Evolutionary conservation across 1,139 yeast genomes (phyloP).

Genomic region (Nadsonia starkeyi-henricii): DNA sequence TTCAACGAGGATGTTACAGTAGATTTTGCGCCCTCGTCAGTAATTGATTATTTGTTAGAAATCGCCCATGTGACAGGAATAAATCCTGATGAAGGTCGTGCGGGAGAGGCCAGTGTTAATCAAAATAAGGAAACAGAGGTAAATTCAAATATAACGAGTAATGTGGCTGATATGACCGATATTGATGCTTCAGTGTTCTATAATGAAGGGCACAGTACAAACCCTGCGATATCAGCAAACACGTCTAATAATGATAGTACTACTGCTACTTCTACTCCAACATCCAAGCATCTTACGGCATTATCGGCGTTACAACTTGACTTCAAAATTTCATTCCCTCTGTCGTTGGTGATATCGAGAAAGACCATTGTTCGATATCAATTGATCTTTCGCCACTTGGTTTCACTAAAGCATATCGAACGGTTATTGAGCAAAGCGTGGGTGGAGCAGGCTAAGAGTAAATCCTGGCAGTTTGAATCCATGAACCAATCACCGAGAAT

Average conservation of each 20-base stretch:
- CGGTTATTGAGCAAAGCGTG: slow-evolving; percentile 52
- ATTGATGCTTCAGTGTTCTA: slow-evolving; percentile 8
- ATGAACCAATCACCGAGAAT: slow-evolving; percentile 26
- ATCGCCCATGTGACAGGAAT: slow-evolving; percentile 34
- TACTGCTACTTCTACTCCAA: slow-evolving; percentile 5
- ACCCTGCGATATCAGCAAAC: no score
- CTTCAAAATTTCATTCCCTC: slow-evolving; percentile 68
- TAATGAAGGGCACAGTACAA: background rate
- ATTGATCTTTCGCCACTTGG: slow-evolving; percentile 57
- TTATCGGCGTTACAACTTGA: slow-evolving; percentile 53
- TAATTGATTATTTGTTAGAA: slow-evolving; percentile 48
- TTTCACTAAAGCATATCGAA: slow-evolving; percentile 49
- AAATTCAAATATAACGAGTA: slow-evolving; percentile 7
- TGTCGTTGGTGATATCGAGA: slow-evolving; percentile 58
- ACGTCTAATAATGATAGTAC: slow-evolving; percentile 4
- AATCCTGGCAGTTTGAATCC: slow-evolving; percentile 47
- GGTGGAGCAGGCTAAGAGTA: slow-evolving; percentile 55
- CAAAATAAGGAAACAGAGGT: slow-evolving; percentile 5
- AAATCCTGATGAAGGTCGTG: slow-evolving; percentile 1
- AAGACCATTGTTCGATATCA: slow-evolving; percentile 70
- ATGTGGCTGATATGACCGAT: slow-evolving; percentile 8
- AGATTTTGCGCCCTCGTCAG: slow-evolving; percentile 16
- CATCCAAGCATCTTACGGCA: slow-evolving; percentile 21
- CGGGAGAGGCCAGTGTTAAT: slow-evolving; percentile 6
- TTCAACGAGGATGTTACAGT: slow-evolving; percentile 26